Conservation (phyloP, 2,329 filamentous ascomycete species). For the Ophiostoma sp. region DNA sequence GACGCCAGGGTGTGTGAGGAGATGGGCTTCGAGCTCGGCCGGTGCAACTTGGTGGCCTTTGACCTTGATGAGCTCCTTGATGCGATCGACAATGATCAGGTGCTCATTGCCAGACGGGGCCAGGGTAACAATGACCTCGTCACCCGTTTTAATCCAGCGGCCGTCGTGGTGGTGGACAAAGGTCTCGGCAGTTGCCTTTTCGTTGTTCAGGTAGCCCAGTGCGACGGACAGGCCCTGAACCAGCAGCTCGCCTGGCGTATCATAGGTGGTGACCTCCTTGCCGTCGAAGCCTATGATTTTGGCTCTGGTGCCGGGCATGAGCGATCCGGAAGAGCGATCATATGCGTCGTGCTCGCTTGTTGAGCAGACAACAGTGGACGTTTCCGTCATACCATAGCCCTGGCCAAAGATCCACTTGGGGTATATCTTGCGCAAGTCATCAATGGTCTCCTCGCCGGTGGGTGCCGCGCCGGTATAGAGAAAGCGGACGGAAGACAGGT, state of each 20-base stretch:
- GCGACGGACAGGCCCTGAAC: slow-evolving; percentile 72
- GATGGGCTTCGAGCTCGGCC: slow-evolving; percentile 74
- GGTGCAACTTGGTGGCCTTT: slow-evolving; percentile 77
- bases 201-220: slow-evolving; percentile 81
- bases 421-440: slow-evolving; percentile 56
- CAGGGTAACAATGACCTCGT: slow-evolving; percentile 68
- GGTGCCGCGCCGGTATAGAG: slow-evolving; percentile 76
- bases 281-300: slow-evolving; percentile 66
- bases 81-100: slow-evolving; percentile 74
- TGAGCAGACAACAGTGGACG: slow-evolving; percentile 61
- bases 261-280: slow-evolving; percentile 57
- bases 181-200: slow-evolving; percentile 74
- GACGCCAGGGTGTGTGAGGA: slow-evolving; percentile 70
- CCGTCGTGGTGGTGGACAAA: slow-evolving; percentile 63
- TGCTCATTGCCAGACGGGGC: slow-evolving; percentile 68
- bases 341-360: slow-evolving; percentile 59
- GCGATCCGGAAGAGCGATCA: slow-evolving; percentile 65
- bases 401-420: slow-evolving; percentile 61
- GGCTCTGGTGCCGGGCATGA: slow-evolving; percentile 60
- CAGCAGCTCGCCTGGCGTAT: slow-evolving; percentile 74
- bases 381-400: slow-evolving; percentile 77
- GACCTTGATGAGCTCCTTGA: slow-evolving; percentile 49
- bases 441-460: slow-evolving; percentile 65
- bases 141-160: slow-evolving; percentile 76
- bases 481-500: slow-evolving; percentile 60